Evolutionary conservation across 1,284 basidiomycete genomes (phyloP), one percentile per base, ranked within the genome.

Genomic region (Moesziomyces aphidis): DNA sequence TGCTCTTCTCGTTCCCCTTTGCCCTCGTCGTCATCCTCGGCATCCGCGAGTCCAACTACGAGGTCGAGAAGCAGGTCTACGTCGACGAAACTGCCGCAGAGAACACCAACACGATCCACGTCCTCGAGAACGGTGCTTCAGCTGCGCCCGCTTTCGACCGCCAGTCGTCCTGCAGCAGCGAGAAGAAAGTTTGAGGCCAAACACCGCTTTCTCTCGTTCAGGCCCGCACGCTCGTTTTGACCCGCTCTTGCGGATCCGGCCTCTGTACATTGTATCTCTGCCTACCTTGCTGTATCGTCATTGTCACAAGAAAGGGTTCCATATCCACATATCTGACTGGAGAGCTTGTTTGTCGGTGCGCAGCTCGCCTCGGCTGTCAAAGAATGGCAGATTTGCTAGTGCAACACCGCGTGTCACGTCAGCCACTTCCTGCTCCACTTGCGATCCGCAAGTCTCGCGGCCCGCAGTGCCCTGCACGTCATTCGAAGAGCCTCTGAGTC

Each of bases 11-110:
- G 23, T 63, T 46, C 49, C 67, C 67, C 13, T 60, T 70, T 26
- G 61, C 67, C 19, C 56, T 26, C 3, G 34, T 60, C 22, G 67
- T 64, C 45, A 61, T 70, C 50, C 46, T 54, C 45, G 53, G 49
- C 49, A 54, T 63, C 31, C 56, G 54, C 31, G 67, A 70, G 11
- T 43, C 52, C 26, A 70, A 70, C 57, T 70, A 70, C 57, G 61
- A 63, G 57, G 61, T 60, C 22, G 67, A 70, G 46, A 39, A 64
- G 50, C 52, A 51, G 53, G 57, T 70, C 45, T 70, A 63, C 43
- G 44, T 64, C 34, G 57, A 70, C 49, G 61, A 70, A n/a, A 24
- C 42, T 19, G 67, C 49, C 21, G 57, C 61, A 5, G 67, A 64
- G 39, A 45, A 55, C 43, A 56, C 48, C 43, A 60, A 70, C 57